Percentiles rank a stretch among this genome's conserved stretches.
These are phyloP conservation scores for Aspergillus sp. DNA, from an alignment of 2,329 filamentous ascomycete species.

Conservation along the genomic window DNA sequence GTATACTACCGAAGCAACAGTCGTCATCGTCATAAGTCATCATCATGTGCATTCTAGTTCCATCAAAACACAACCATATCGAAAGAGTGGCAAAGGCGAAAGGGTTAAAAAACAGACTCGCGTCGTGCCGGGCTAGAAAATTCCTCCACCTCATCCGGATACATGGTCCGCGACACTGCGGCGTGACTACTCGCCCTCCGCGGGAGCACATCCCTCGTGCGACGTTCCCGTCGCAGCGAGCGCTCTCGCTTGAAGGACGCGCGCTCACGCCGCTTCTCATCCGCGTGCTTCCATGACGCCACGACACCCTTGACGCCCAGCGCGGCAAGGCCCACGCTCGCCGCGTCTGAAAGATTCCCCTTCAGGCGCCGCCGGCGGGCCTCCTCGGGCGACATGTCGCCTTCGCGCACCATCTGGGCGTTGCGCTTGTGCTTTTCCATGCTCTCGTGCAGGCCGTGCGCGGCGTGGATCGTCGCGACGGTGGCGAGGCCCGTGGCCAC, in stretches of 20 bases:
- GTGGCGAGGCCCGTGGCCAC: constrained; percentile 65
- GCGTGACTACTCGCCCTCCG: neutral
- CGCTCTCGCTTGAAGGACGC: constrained; percentile 54
- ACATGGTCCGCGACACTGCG: constrained; percentile 15
- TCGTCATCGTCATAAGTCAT: no score
- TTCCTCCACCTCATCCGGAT: constrained; percentile 34
- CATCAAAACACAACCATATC: neutral
- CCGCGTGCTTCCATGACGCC: constrained; percentile 67
- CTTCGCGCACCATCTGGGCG: constrained; percentile 59
- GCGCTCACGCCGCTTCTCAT: constrained; percentile 58
- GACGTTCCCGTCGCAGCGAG: constrained; percentile 37
- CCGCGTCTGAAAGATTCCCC: constrained; percentile 62
- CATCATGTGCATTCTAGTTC: neutral
- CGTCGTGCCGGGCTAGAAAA: constrained; percentile 6
- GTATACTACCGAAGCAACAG: no score
- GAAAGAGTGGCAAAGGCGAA: no score
- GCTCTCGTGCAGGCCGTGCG: constrained; percentile 62
- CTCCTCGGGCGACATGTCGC: constrained; percentile 62
- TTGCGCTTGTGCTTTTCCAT: constrained; percentile 64
- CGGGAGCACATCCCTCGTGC: constrained; percentile 11
- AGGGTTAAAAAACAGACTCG: constrained; percentile 7
- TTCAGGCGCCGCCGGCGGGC: constrained; percentile 63
- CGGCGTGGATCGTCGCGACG: constrained; percentile 68
- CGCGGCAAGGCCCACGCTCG: constrained; percentile 66
- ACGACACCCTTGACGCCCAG: constrained; percentile 67